Evolutionary conservation across 1,284 basidiomycete genomes (phyloP).

Genomic region (Kwoniella shivajii): DNA sequence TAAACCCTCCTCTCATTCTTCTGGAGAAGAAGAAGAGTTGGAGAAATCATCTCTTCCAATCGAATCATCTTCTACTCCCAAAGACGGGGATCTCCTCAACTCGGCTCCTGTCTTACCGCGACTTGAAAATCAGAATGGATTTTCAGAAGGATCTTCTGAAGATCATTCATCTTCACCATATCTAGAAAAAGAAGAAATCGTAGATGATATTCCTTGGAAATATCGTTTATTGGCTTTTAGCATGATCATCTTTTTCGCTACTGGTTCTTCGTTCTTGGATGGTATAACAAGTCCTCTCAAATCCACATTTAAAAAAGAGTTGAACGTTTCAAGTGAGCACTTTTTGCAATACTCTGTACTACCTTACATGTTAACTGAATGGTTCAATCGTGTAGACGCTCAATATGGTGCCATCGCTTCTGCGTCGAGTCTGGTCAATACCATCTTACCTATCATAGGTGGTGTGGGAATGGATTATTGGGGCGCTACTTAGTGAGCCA

Average conservation of each 20-base stretch:
- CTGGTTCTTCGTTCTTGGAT: slow-evolving; percentile 39
- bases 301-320: slow-evolving; percentile 44
- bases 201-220: slow-evolving; percentile 16
- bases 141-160: too few relatives aligned
- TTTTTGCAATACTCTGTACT: neutral
- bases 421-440: slow-evolving; percentile 53
- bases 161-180: too few relatives aligned
- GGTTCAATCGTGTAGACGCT: slow-evolving; percentile 30
- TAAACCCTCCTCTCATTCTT: too few relatives aligned
- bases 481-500: slow-evolving; percentile 40
- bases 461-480: slow-evolving; percentile 56
- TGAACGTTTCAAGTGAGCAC: slow-evolving; percentile 49
- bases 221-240: slow-evolving; percentile 33
- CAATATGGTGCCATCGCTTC: slow-evolving; percentile 54
- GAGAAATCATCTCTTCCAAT: too few relatives aligned
- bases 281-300: slow-evolving; percentile 48
- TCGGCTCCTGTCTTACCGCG: too few relatives aligned
- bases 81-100: too few relatives aligned
- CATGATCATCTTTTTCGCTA: slow-evolving; percentile 44
- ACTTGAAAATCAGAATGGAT: too few relatives aligned
- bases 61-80: too few relatives aligned
- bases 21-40: too few relatives aligned
- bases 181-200: neutral
- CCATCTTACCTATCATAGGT: slow-evolving; percentile 54
- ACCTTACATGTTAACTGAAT: neutral